These are phyloP conservation scores for Hibiscus syriacus DNA, from an alignment of 345 rosid genomes.

Conservation along the genomic window DNA sequence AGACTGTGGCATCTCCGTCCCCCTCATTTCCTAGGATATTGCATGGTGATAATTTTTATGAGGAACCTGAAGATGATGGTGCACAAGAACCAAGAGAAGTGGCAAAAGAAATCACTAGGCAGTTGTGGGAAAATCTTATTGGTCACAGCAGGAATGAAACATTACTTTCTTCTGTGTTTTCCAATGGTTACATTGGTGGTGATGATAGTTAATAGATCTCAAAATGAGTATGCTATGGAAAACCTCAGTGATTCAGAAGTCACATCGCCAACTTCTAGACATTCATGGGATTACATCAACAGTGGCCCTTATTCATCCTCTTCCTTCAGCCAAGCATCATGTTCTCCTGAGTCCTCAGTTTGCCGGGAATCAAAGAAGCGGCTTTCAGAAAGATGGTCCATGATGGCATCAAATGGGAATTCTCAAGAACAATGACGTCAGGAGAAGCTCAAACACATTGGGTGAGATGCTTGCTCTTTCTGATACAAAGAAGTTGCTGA, in stretches of 20 bases:
- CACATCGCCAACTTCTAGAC: conserved; percentile 67
- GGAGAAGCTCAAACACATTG: conserved; percentile 66
- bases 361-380: conserved; percentile 70
- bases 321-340: conserved; percentile 61
- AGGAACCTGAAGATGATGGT: conserved; percentile 45
- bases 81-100: conserved; percentile 53
- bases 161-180: conserved; percentile 68
- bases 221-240: conserved; percentile 44
- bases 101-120: conserved; percentile 49
- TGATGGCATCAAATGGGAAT: conserved; percentile 63
- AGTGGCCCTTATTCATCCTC: conserved; percentile 63
- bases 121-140: conserved; percentile 42
- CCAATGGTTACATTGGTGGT: conserved; percentile 75
- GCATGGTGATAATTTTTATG: conserved; percentile 31
- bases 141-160: conserved; percentile 71
- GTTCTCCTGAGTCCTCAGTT: conserved; percentile 87
- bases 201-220: conserved; percentile 81
- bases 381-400: conserved; percentile 95
- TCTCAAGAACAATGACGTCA: conserved; percentile 39
- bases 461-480: conserved; percentile 97
- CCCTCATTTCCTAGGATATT: conserved; percentile 41
- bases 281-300: conserved; percentile 80
- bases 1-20: conserved; percentile 38
- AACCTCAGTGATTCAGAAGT: conserved; percentile 72
- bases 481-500: conserved; percentile 36